phyloP scores from a whole-genome alignment of 106 monocot genomes.

The Phalaenopsis aphrodite region DNA sequence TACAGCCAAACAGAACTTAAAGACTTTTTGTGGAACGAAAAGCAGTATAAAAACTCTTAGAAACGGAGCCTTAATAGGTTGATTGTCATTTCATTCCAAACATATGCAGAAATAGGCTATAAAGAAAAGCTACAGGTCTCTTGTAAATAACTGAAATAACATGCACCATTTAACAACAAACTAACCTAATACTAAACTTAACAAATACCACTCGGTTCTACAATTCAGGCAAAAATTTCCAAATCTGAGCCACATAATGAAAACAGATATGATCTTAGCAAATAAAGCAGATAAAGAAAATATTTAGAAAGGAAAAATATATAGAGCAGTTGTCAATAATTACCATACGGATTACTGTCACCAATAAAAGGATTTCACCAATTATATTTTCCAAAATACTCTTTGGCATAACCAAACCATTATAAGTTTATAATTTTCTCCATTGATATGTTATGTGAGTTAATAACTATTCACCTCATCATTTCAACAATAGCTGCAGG shows the following conservation, averaged over 20 bases:
- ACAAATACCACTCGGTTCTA: not conserved
- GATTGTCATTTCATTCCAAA: not conserved
- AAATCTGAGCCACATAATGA: not conserved
- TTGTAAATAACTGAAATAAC: not conserved
- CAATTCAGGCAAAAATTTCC: not conserved
- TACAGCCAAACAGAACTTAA: no score
- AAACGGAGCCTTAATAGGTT: no score
- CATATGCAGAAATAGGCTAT: not conserved
- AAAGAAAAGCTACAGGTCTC: not conserved
- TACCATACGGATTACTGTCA: not conserved
- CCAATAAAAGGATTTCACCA: not conserved
- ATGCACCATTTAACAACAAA: not conserved
- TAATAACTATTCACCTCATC: slow-evolving; percentile 53
- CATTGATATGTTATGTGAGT: not conserved
- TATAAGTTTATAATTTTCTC: not conserved
- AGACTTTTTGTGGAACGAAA: no score
- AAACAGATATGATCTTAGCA: not conserved
- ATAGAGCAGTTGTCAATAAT: not conserved
- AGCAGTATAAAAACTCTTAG: no score
- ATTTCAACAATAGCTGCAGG: slow-evolving; percentile 77
- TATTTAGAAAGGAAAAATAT: not conserved
- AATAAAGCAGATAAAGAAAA: not conserved
- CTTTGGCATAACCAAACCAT: not conserved
- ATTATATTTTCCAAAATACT: not conserved
- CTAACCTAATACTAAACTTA: not conserved